Evolutionary conservation across 177 flowering plant genomes (phyloP), one percentile per base, ranked within the genome.

Genomic region (Tripterygium wilfordii): DNA sequence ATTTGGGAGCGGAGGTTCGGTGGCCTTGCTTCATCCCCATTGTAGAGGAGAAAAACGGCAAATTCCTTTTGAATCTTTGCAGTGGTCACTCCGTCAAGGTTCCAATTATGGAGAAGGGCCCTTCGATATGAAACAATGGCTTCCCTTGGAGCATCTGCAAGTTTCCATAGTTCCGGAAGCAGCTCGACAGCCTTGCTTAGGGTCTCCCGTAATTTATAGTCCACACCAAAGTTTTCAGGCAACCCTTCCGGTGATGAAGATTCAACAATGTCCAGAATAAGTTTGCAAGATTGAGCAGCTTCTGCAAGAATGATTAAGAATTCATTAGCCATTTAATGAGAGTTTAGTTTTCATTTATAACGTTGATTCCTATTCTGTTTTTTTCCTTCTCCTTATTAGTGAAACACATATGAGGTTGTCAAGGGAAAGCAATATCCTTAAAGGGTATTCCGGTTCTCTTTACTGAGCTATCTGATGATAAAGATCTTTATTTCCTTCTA

Each of bases 251-350:
- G 89, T 40, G 75, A 67, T 63, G 90, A 78, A 63, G 88, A 74
- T 56, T 89, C 99, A 45, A 94, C 72, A 19, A 88, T 77, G 63
- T 89, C 96, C 62, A 94, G 63, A 51, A 94, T 75, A 60, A 69
- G 73, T 69, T 81, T 81, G 74, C 97, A 89, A 53, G 89, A 67
- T 60, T 79, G 82, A 69, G 99, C 99, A 69, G 96, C 99, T 71
- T 94, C 97, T 94, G 88, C 74, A 79, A 72, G 74, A 75, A 37
- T 41, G 36, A 48, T 61, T 43, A 48, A 55, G 41, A 27, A 38
- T 4, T 23, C 19, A 58, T 69, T 42, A 56, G 50, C 58, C 36
- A 40, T 17, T 18, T 12, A 16, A 5, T 22, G 7, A 25, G 42
- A 29, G 2, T 17, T 14, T 2, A 20, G n/a, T n/a, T n/a, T n/a